A percentile compares a stretch with the other conserved stretches of the same genome.
phyloP scores from a whole-genome alignment of 2,329 filamentous ascomycete species.

The Exophiala spinifera region DNA sequence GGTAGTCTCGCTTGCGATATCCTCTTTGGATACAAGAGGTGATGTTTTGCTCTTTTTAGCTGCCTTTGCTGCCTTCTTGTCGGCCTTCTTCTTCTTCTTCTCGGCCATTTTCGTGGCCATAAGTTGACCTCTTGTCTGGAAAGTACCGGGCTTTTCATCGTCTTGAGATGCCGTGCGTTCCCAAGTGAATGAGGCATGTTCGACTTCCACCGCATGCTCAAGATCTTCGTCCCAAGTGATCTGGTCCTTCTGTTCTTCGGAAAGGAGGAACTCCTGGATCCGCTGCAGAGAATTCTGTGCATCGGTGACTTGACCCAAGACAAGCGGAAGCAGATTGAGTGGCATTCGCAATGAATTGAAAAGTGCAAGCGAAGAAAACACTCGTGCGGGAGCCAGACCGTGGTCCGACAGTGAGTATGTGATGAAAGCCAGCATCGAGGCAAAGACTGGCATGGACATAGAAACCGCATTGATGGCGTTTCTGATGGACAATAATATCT shows the following conservation, averaged over 20 bases:
- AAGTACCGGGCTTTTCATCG: constrained; percentile 27
- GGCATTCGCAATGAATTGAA: constrained; percentile 92
- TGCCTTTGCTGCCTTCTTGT: constrained; percentile 35
- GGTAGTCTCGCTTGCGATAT: constrained; percentile 28
- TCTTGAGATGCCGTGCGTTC: constrained; percentile 51
- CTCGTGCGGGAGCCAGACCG: constrained; percentile 63
- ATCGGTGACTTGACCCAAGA: constrained; percentile 86
- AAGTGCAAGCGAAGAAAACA: constrained; percentile 90
- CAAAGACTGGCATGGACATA: constrained; percentile 83
- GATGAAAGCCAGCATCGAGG: constrained; percentile 93
- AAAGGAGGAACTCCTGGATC: constrained; percentile 81
- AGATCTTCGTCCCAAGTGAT: constrained; percentile 55
- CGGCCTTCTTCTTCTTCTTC: constrained; percentile 46
- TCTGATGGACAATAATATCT: constrained; percentile 75
- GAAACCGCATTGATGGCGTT: constrained; percentile 82
- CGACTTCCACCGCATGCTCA: constrained; percentile 63
- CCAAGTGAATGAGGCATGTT: constrained; percentile 80
- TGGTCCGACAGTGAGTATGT: constrained; percentile 67
- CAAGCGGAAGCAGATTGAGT: constrained; percentile 80
- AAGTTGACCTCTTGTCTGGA: constrained; percentile 35
- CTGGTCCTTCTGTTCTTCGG: constrained; percentile 79
- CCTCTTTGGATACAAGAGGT: constrained; percentile 28
- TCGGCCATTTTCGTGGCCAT: constrained; percentile 42
- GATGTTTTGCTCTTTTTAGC: constrained; percentile 32
- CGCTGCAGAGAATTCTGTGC: constrained; percentile 80